A percentile compares a stretch with the other conserved stretches of the same genome.
Evolutionary conservation across 2,329 filamentous ascomycete genomes (phyloP).

Genomic region (Plenodomus lindquistii): DNA sequence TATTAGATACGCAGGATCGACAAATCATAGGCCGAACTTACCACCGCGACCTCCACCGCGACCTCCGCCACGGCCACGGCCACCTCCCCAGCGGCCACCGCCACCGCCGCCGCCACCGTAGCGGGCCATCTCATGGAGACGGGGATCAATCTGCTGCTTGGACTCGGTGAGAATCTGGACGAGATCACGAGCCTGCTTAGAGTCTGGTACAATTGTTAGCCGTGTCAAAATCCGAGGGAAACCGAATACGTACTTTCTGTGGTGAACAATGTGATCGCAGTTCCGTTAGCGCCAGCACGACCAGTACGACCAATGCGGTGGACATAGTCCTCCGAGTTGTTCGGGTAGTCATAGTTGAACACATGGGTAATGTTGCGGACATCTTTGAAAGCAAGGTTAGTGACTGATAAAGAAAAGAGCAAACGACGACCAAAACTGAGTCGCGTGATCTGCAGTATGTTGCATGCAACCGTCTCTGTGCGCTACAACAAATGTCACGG

Average conservation of each 20-base stretch:
- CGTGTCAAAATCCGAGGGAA: neutral
- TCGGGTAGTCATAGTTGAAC: slow-evolving; percentile 99
- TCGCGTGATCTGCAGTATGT: slow-evolving; percentile 61
- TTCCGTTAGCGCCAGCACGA: slow-evolving; percentile 83
- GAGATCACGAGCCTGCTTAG: slow-evolving; percentile 84
- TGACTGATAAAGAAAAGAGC: slow-evolving; percentile 55
- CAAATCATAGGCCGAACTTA: slow-evolving; percentile 19
- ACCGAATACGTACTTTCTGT: slow-evolving; percentile 85
- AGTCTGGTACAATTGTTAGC: slow-evolving; percentile 49
- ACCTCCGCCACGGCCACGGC: slow-evolving; percentile 69
- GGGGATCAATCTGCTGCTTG: slow-evolving; percentile 97
- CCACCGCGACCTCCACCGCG: slow-evolving; percentile 60
- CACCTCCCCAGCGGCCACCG: slow-evolving; percentile 68
- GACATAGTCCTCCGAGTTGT: slow-evolving; percentile 77
- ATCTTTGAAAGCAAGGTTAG: slow-evolving; percentile 91
- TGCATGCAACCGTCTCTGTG: slow-evolving; percentile 62
- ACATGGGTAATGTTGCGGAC: slow-evolving; percentile 99
- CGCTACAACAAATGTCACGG: slow-evolving; percentile 51
- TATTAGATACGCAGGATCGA: slow-evolving; percentile 18
- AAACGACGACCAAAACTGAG: slow-evolving; percentile 58
- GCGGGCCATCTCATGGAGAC: slow-evolving; percentile 92
- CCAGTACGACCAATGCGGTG: slow-evolving; percentile 71
- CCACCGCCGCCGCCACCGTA: slow-evolving; percentile 84
- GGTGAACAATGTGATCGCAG: slow-evolving; percentile 97
- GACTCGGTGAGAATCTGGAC: slow-evolving; percentile 90